Evolutionary conservation across 352 stramenopile species (phyloP).

Genomic region (Pythium vanterpoolii): DNA sequence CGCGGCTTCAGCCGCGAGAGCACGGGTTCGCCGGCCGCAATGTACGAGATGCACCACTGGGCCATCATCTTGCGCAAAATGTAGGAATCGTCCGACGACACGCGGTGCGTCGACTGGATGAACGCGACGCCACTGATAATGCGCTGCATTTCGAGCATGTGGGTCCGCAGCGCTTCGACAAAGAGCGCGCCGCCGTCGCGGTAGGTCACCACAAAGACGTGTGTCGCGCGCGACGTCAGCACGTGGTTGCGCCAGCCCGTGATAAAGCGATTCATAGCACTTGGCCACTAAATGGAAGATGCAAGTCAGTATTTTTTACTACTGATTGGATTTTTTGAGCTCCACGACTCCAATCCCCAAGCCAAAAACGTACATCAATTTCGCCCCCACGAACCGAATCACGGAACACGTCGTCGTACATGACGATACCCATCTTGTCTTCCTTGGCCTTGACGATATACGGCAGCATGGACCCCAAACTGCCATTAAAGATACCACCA

Average conservation of each 20-base stretch:
- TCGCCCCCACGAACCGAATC: constrained; percentile 41
- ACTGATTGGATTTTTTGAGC: too few species aligned
- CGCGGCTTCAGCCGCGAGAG: constrained; percentile 53
- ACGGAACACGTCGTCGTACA: constrained; percentile 70
- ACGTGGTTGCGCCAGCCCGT: constrained; percentile 72
- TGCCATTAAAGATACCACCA: constrained; percentile 71
- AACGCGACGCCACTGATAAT: constrained; percentile 69
- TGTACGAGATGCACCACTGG: constrained; percentile 63
- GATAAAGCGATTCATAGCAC: constrained; percentile 56
- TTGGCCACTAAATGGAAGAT: constrained; percentile 36
- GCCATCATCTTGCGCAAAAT: constrained; percentile 64
- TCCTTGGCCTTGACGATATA: constrained; percentile 74
- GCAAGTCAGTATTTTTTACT: too few species aligned
- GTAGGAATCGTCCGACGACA: constrained; percentile 54
- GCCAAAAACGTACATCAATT: constrained; percentile 46
- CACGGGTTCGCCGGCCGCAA: constrained; percentile 35
- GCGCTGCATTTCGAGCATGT: constrained; percentile 67
- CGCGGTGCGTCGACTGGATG: constrained; percentile 57
- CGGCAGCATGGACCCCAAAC: constrained; percentile 70
- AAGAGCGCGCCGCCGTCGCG: constrained; percentile 52
- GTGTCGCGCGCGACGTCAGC: constrained; percentile 53
- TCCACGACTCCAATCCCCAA: too few species aligned
- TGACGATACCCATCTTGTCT: constrained; percentile 61
- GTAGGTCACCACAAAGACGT: constrained; percentile 66
- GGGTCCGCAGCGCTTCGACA: constrained; percentile 45